These are phyloP conservation scores for Mycena haematopus DNA, from an alignment of 768 basidiomycete genomes.

Conservation along the genomic window DNA sequence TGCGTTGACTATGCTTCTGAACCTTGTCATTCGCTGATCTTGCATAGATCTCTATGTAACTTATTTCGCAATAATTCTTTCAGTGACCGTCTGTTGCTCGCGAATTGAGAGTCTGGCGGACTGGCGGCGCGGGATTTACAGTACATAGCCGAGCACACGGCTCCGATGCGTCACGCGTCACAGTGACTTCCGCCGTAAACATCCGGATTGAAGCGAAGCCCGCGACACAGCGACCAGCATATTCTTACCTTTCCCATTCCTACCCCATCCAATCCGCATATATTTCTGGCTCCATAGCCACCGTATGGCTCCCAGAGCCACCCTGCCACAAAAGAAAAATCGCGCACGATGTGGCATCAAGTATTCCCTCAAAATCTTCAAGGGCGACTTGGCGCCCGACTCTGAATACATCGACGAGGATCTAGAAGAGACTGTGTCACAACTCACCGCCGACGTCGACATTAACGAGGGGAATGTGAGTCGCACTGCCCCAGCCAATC, in stretches of 20 bases:
- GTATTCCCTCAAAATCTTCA: conserved; percentile 25
- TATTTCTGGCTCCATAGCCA: not conserved
- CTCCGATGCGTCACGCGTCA: not conserved
- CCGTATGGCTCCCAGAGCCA: conserved; percentile 25
- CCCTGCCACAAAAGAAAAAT: conserved; percentile 30
- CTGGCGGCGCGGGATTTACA: not conserved
- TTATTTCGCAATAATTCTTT: not conserved
- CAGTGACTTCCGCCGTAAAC: conserved; percentile 2
- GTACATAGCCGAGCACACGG: not conserved
- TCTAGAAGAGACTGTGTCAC: conserved; percentile 2
- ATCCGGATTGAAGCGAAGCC: conserved; percentile 4
- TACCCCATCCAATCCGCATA: not conserved
- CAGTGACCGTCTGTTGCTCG: not conserved
- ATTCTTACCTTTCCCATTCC: not conserved
- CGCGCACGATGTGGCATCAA: conserved; percentile 28
- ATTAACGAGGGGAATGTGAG: conserved; percentile 19
- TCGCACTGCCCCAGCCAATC: conserved; percentile 17
- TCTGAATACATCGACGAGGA: conserved; percentile 27
- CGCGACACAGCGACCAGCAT: conserved; percentile 5
- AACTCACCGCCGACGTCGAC: conserved; percentile 26
- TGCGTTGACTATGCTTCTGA: not conserved
- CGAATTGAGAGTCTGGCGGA: not conserved
- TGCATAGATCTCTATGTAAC: not conserved
- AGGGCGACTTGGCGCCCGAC: conserved; percentile 23
- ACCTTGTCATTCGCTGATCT: not conserved